Base-by-base conservation (phyloP, 116 monocot genomes). In the Zostera marina region DNA sequence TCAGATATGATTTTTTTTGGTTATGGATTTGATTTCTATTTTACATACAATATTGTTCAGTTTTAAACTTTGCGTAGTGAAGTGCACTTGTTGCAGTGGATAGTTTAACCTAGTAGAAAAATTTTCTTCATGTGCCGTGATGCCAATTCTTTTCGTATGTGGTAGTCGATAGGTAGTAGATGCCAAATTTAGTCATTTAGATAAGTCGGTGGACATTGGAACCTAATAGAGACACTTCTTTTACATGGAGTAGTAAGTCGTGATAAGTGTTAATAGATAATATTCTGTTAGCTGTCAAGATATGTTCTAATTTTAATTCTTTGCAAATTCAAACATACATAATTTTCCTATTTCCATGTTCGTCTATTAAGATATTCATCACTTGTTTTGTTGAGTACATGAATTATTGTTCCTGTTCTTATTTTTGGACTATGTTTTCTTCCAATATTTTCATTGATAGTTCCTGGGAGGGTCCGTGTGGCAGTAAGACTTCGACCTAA, bases 391-490 rank as follows among this genome's bases (percentile, higher is more conserved):
- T 7, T 56, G 8, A n/a, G n/a, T n/a, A n/a, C n/a, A n/a, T n/a
- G n/a, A 14, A n/a, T 56, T 8, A 56, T 40, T 15, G 15, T 56
- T 25, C 32, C 0, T 39, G 14, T 32, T n/a, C 2, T 56, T 56
- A 56, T 15, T 56, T n/a, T 56, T 16, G 14, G 38, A 38, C 56
- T 15, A 32, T 25, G 24, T 40, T 56, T 56, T n/a, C 6, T 2
- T 56, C 38, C 38, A 14, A 40, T 56, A n/a, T 11, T 43, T 59
- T 59, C 40, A 0, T 12, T 22, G 42, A 11, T 43, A 99, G 98
- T 85, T 77, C 83, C 73, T 23, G 86, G 89, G 15, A 86, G 98
- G 69, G 98, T 99, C 8, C 68, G 91, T 72, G 98, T 90, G n/a
- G 90, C 91, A 63, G 86, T 99, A 59, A 72, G 98, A 54, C 76